Base-by-base conservation (phyloP, 176 grass and related monocot genomes). In the Hyparrhenia diplandra region DNA sequence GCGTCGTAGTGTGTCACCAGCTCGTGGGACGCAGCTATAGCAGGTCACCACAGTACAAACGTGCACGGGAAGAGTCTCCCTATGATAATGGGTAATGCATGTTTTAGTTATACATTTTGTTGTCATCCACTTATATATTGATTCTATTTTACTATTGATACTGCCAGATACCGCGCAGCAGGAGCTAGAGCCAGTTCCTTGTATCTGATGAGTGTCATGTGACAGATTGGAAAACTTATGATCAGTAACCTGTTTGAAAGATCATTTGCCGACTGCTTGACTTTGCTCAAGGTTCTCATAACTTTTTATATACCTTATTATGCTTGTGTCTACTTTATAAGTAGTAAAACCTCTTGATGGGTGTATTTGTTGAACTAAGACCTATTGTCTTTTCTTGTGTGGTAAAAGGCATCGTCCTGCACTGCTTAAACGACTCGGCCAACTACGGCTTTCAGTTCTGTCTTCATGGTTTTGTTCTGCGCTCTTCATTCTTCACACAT, bases 331-430 rank as follows among this genome's bases (percentile, higher is more conserved):
- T 85, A 68, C 67, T 85, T 59, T 93, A 81, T 66, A 36, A 64
- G 80, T 35, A 83, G 87, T 73, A 28, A 68, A 72, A 85, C 77
- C 70, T 85, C 73, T 85, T 70, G 73, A 87, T 81, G 74, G 74
- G n/a, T 92, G 82, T 97, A 82, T 32, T 35, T 63, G 71, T 92
- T 84, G 64, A 74, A 94, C 95, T 98, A 92, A 98, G 88, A 87
- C 73, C 65, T 81, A 63, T 47, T 87, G 79, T 81, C 89, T 93
- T 95, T 89, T 93, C 75, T 87, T 90, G 37, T 91, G 82, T 90
- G 90, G 91, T 81, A 87, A 90, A 93, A 99, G 93, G 96, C 87
- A 88, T 91, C 78, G 59, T 93, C 79, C 96, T 94, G 89, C 92
- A 86, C 90, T 91, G 87, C 92, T 85, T 78, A 88, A 89, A 84